A percentile compares a stretch with the other conserved stretches of the same genome.
phyloP scores from a whole-genome alignment of 345 rosid species.

The Eucalyptus globulus region DNA sequence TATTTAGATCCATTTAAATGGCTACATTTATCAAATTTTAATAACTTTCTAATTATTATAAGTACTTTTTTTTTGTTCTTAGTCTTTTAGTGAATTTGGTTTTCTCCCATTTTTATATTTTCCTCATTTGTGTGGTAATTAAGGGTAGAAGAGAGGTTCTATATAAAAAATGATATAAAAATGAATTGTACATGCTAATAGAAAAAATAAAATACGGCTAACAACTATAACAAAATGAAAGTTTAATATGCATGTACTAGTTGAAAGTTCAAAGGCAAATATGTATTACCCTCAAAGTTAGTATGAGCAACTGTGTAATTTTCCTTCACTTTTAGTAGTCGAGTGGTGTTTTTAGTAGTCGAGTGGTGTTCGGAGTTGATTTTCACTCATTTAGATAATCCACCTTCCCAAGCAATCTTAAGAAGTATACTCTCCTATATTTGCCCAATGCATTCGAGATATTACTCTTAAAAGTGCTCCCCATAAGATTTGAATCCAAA shows the following conservation, averaged over 20 bases:
- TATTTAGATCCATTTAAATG: neutral
- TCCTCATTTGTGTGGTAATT: neutral
- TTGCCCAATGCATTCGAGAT: rapidly evolving
- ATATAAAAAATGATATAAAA: neutral
- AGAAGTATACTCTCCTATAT: neutral
- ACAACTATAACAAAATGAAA: neutral
- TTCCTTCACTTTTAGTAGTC: neutral
- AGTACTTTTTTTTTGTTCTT: neutral
- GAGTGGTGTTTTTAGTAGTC: too few species aligned
- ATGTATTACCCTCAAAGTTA: too few species aligned
- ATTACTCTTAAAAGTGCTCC: neutral
- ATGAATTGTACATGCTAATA: neutral
- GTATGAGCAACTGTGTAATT: too few species aligned
- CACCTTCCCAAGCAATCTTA: neutral
- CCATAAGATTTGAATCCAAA: neutral
- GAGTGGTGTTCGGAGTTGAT: neutral
- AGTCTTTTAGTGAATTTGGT: neutral
- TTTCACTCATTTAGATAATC: rapidly evolving
- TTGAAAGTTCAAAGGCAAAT: neutral
- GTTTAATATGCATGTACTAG: neutral
- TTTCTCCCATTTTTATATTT: neutral
- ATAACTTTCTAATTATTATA: neutral
- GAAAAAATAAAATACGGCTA: neutral
- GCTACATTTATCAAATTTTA: neutral
- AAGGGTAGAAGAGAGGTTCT: neutral